Percentiles rank a stretch among this genome's conserved stretches.
Conservation (phyloP, 1,284 basidiomycete species). For the Ustilago trichophora region DNA sequence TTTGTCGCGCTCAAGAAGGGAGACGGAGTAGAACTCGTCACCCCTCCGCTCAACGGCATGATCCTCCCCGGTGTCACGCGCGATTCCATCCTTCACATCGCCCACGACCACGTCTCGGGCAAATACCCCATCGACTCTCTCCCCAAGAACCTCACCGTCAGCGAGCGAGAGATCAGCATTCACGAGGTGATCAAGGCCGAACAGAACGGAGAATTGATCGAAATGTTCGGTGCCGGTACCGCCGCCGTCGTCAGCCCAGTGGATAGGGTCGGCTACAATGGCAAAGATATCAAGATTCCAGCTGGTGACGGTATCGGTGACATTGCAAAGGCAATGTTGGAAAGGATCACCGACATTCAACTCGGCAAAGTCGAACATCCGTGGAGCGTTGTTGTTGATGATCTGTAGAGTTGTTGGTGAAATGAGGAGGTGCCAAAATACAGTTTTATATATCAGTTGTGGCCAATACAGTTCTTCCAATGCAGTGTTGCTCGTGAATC, state of each 20-base stretch:
- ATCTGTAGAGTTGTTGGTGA: too few relatives aligned
- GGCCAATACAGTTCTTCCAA: too few relatives aligned
- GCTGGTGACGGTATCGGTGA: slow-evolving; percentile 86
- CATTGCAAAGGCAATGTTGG: slow-evolving; percentile 82
- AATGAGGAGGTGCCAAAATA: too few relatives aligned
- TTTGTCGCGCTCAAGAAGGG: slow-evolving; percentile 83
- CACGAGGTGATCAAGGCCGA: slow-evolving; percentile 81
- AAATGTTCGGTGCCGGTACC: slow-evolving; percentile 92
- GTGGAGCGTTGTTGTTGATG: slow-evolving; percentile 73
- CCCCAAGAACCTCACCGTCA: slow-evolving; percentile 74
- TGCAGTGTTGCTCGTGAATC: too few relatives aligned
- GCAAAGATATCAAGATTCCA: slow-evolving; percentile 83
- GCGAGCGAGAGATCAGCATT: slow-evolving; percentile 89
- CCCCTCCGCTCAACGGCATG: slow-evolving; percentile 89
- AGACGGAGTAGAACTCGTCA: slow-evolving; percentile 71
- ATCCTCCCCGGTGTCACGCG: slow-evolving; percentile 96
- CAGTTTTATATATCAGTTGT: too few relatives aligned
- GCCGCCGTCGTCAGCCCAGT: slow-evolving; percentile 72
- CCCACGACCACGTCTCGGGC: slow-evolving; percentile 76
- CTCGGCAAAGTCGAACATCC: slow-evolving; percentile 82
- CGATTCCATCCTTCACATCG: slow-evolving; percentile 81
- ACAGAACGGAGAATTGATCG: slow-evolving; percentile 77
- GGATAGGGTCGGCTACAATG: slow-evolving; percentile 80
- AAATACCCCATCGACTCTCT: slow-evolving; percentile 68
- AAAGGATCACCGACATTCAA: slow-evolving; percentile 87